Conservation (phyloP, 441 rosid genomes). For the Euphorbia schlechtendalii region DNA sequence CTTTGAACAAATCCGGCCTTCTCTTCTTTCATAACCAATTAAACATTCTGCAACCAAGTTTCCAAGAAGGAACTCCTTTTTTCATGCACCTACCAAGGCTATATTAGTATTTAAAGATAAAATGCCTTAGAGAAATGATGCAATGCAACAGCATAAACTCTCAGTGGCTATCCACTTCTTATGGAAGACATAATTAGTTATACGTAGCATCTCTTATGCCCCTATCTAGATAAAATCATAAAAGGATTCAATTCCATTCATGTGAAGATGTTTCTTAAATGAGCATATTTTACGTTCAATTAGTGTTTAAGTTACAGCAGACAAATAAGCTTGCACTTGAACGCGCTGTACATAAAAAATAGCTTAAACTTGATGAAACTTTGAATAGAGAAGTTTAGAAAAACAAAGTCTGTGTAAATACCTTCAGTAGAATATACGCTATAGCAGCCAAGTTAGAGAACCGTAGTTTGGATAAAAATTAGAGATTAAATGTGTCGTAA, state of each 20-base stretch:
- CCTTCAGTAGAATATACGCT: too few relatives aligned
- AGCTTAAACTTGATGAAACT: background rate
- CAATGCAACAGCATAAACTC: too few relatives aligned
- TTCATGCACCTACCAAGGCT: conserved; percentile 66
- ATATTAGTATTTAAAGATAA: too few relatives aligned
- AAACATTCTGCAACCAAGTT: conserved; percentile 68
- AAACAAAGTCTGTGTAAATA: too few relatives aligned
- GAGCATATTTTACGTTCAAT: background rate
- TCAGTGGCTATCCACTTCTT: background rate
- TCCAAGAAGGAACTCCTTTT: conserved; percentile 70
- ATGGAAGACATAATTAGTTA: background rate
- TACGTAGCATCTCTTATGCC: too few relatives aligned
- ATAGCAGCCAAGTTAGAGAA: too few relatives aligned
- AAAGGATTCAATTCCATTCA: background rate
- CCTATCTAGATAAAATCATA: background rate
- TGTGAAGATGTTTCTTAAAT: background rate
- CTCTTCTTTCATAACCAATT: conserved; percentile 56
- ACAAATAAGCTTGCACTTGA: too few relatives aligned
- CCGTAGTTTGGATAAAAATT: too few relatives aligned
- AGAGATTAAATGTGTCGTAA: too few relatives aligned
- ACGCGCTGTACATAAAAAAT: too few relatives aligned
- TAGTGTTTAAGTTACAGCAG: background rate
- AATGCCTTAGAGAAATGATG: too few relatives aligned
- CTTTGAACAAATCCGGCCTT: conserved; percentile 85
- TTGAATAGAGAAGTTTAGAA: background rate